Conservation (phyloP, 352 stramenopile genomes). For the Phytopythium montanum region DNA sequence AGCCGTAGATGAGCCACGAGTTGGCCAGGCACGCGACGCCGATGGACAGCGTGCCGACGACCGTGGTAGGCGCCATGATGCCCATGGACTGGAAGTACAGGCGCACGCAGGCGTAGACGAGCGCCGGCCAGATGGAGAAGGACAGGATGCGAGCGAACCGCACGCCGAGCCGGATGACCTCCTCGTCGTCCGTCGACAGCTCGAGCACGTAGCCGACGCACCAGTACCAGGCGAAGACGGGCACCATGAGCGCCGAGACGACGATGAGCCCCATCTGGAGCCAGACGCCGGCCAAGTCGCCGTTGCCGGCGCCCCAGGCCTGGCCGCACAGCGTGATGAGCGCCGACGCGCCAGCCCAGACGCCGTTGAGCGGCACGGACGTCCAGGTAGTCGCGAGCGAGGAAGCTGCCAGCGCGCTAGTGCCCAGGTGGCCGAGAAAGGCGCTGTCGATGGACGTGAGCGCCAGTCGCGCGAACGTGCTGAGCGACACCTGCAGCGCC, state of each 20-base stretch:
- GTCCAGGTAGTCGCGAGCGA: slow-evolving; percentile 73
- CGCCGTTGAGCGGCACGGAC: slow-evolving; percentile 49
- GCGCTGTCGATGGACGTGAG: slow-evolving; percentile 74
- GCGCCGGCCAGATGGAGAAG: slow-evolving; percentile 47
- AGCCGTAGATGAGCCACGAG: slow-evolving; percentile 37
- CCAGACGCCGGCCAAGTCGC: slow-evolving; percentile 57
- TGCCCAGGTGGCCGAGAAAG: slow-evolving; percentile 70
- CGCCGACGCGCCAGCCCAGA: slow-evolving; percentile 63
- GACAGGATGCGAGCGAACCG: slow-evolving; percentile 55
- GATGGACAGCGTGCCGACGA: slow-evolving; percentile 45
- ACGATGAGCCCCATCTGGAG: slow-evolving; percentile 60
- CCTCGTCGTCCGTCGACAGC: slow-evolving; percentile 33
- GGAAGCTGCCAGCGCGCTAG: slow-evolving; percentile 54
- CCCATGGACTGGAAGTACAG: slow-evolving; percentile 68
- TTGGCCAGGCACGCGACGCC: slow-evolving; percentile 37
- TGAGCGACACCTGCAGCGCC: slow-evolving; percentile 66
- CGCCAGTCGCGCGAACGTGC: slow-evolving; percentile 64
- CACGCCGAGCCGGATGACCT: slow-evolving; percentile 40
- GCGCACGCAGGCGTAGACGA: slow-evolving; percentile 53
- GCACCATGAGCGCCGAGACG: slow-evolving; percentile 22
- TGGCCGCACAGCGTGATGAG: slow-evolving; percentile 75
- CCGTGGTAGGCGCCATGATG: slow-evolving; percentile 48
- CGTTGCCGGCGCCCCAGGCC: slow-evolving; percentile 60
- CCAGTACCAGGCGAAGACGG: slow-evolving; percentile 42
- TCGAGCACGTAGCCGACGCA: slow-evolving; percentile 33